phyloP scores from a whole-genome alignment of 805 yeast species.

The Millerozyma acaciae region DNA sequence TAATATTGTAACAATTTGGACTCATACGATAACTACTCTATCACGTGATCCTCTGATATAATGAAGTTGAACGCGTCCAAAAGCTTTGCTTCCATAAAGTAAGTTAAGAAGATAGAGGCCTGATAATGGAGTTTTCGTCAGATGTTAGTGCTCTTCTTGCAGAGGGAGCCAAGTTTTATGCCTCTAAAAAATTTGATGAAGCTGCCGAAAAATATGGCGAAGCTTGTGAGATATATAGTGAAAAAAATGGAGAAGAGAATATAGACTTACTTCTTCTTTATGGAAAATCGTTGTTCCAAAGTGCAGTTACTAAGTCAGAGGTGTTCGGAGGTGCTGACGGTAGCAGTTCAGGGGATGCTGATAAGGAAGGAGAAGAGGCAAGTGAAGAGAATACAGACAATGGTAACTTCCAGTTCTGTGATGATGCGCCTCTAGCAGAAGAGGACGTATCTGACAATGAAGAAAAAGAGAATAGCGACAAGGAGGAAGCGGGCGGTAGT shows the following conservation, averaged over 20 bases:
- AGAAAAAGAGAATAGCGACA: slow-evolving; percentile 35
- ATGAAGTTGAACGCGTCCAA: no score
- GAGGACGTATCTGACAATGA: slow-evolving; percentile 17
- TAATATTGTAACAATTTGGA: no score
- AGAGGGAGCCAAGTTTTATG: slow-evolving; percentile 62
- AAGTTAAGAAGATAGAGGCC: no score
- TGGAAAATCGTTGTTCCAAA: slow-evolving; percentile 75
- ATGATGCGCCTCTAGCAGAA: slow-evolving; percentile 21
- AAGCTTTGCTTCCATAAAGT: no score
- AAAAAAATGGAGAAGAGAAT: slow-evolving; percentile 54
- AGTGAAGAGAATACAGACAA: slow-evolving; percentile 19
- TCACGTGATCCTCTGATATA: no score
- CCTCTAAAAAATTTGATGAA: slow-evolving; percentile 59
- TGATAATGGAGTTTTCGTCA: slow-evolving; percentile 32
- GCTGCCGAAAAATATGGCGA: slow-evolving; percentile 70
- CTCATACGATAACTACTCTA: no score
- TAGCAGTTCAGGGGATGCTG: slow-evolving; percentile 17
- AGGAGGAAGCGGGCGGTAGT: slow-evolving; percentile 34
- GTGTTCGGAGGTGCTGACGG: slow-evolving; percentile 55
- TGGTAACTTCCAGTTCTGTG: slow-evolving; percentile 27
- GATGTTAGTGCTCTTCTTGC: slow-evolving; percentile 48
- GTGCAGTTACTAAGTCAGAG: slow-evolving; percentile 70
- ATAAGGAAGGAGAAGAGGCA: slow-evolving; percentile 20
- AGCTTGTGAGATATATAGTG: slow-evolving; percentile 59
- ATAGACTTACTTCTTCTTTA: slow-evolving; percentile 71